Conservation (phyloP, 495 filamentous ascomycete species). For the Staphylotrichum longicolle region DNA sequence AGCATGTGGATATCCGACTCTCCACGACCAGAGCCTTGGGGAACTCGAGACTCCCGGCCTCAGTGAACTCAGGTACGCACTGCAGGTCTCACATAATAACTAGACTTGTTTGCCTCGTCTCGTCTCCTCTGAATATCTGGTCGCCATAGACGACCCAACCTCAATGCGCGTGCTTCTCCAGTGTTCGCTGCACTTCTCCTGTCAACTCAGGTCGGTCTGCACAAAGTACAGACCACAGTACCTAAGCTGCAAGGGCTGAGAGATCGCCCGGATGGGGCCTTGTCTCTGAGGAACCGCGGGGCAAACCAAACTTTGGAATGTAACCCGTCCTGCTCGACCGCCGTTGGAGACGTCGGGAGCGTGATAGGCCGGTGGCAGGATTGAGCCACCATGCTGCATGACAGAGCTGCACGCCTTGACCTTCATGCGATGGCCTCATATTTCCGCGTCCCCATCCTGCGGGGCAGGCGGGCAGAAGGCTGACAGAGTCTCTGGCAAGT, state of each 20-base stretch:
- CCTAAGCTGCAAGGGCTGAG: background rate
- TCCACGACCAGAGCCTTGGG: background rate
- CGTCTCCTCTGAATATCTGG: too few relatives aligned
- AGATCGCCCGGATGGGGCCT: background rate
- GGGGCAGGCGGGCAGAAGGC: background rate
- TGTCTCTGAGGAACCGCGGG: background rate
- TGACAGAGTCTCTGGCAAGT: background rate
- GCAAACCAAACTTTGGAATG: background rate
- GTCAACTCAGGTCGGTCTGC: too few relatives aligned
- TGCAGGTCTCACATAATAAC: too few relatives aligned
- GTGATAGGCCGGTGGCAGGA: background rate
- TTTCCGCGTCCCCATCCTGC: background rate
- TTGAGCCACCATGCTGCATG: background rate
- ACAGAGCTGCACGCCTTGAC: conserved; percentile 8
- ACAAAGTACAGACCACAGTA: background rate
- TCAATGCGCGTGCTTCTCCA: too few relatives aligned
- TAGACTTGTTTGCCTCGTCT: too few relatives aligned
- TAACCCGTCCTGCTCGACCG: conserved; percentile 4
- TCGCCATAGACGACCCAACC: too few relatives aligned
- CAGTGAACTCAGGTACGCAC: background rate
- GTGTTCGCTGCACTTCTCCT: too few relatives aligned
- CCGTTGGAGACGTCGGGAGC: background rate
- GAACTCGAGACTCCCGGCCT: background rate
- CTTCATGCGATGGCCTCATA: background rate
- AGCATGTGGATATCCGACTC: conserved; percentile 1